Percentiles rank a stretch among this genome's conserved stretches.
phyloP scores from a whole-genome alignment of 2,329 filamentous ascomycete genomes.

The Rasamsonia emersonii region DNA sequence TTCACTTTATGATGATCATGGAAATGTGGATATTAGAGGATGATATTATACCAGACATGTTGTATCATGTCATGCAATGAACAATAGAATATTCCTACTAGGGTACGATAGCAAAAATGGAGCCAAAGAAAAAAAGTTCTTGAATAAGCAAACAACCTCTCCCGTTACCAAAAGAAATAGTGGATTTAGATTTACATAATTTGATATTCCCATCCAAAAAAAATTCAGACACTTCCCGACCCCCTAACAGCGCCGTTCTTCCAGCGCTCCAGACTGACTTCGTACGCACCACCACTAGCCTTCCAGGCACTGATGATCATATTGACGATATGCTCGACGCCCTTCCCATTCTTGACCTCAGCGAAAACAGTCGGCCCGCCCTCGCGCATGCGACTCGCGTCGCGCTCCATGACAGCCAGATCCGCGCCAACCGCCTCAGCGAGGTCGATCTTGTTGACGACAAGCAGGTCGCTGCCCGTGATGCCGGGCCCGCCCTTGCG shows the following conservation, averaged over 20 bases:
- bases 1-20: constrained; percentile 3
- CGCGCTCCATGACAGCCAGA: constrained; percentile 85
- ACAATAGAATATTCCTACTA: constrained; percentile 1
- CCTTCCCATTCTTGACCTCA: constrained; percentile 88
- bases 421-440: constrained; percentile 87
- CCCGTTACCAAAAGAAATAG: too few species aligned
- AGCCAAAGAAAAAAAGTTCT: too few species aligned
- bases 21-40: constrained; percentile 7
- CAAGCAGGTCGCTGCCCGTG: constrained; percentile 84
- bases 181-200: neutral
- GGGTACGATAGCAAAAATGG: too few species aligned
- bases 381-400: constrained; percentile 89
- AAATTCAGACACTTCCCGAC: constrained; percentile 24
- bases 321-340: constrained; percentile 76
- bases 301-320: constrained; percentile 89
- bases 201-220: constrained; percentile 5
- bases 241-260: constrained; percentile 30
- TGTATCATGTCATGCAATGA: constrained; percentile 4
- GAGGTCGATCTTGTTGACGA: constrained; percentile 96
- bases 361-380: constrained; percentile 93
- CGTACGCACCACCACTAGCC: constrained; percentile 71
- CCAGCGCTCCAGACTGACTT: constrained; percentile 36
- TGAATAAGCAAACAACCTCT: too few species aligned
- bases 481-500: constrained; percentile 94
- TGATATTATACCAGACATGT: too few species aligned